These are phyloP conservation scores for Penicillium riverlandense DNA, from an alignment of 495 filamentous ascomycete genomes.

Conservation along the genomic window DNA sequence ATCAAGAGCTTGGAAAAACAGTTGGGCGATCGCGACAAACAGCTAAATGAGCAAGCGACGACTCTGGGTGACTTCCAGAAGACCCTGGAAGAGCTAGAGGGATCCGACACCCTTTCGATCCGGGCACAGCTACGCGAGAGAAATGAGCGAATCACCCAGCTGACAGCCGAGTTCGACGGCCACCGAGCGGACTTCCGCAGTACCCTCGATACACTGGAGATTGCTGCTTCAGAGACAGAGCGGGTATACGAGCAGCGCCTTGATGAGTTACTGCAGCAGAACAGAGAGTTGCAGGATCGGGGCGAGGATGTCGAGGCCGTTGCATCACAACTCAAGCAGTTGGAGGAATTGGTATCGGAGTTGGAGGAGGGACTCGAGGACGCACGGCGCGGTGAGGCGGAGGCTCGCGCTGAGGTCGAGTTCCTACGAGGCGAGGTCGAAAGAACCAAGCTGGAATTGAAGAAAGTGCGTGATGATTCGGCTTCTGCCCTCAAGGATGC, in stretches of 20 bases:
- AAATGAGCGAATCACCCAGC: slow-evolving; percentile 88
- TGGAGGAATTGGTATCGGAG: slow-evolving; percentile 94
- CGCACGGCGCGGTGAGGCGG: slow-evolving; percentile 90
- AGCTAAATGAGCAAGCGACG: slow-evolving; percentile 78
- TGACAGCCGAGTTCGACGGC: slow-evolving; percentile 90
- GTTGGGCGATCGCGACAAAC: slow-evolving; percentile 76
- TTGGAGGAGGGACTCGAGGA: slow-evolving; percentile 96
- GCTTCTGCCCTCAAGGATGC: slow-evolving; percentile 52
- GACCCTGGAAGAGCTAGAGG: slow-evolving; percentile 56
- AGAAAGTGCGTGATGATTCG: slow-evolving; percentile 84
- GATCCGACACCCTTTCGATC: slow-evolving; percentile 69
- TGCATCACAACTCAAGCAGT: slow-evolving; percentile 81
- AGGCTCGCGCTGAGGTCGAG: slow-evolving; percentile 93
- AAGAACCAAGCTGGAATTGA: slow-evolving; percentile 80
- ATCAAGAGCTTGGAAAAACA: slow-evolving; percentile 55
- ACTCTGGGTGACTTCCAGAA: slow-evolving; percentile 59
- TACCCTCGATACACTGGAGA: slow-evolving; percentile 92
- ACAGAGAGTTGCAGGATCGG: slow-evolving; percentile 71
- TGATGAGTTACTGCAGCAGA: slow-evolving; percentile 80
- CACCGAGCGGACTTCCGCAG: slow-evolving; percentile 94
- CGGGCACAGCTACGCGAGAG: slow-evolving; percentile 82
- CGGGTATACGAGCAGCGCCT: slow-evolving; percentile 93
- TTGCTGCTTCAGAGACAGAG: slow-evolving; percentile 94
- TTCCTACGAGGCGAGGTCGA: slow-evolving; percentile 95
- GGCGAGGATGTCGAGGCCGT: slow-evolving; percentile 88